Percentiles rank a stretch among this genome's conserved stretches.
These are phyloP conservation scores for Ophiostoma triangulosporum DNA, from an alignment of 2,329 filamentous ascomycete species.

Conservation along the genomic window DNA sequence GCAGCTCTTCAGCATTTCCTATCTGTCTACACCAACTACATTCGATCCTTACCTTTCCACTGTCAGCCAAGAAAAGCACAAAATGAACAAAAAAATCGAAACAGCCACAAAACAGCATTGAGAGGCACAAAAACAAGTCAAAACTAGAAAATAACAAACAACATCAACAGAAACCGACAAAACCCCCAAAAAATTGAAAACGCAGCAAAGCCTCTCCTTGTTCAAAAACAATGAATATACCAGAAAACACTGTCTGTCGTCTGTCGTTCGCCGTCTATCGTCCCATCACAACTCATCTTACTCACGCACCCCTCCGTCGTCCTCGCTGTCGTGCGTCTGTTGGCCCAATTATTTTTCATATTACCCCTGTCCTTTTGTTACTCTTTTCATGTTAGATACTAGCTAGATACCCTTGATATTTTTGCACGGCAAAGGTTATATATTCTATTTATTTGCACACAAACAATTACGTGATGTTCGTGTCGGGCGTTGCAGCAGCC, in stretches of 20 bases:
- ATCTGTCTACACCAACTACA: not conserved
- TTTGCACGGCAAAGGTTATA: not conserved
- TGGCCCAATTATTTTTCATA: not conserved
- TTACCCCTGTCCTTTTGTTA: not conserved
- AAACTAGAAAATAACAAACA: not conserved
- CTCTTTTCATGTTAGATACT: not conserved
- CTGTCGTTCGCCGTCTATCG: not conserved
- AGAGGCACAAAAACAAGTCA: not conserved
- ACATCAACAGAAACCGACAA: not conserved
- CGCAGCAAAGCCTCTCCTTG: not conserved
- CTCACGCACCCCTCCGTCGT: not conserved
- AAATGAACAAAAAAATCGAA: not conserved
- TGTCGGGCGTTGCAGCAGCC: too few relatives aligned
- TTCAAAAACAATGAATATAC: not conserved
- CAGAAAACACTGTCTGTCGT: not conserved
- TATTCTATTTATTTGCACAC: not conserved
- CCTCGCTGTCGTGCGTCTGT: not conserved
- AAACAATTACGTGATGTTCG: not conserved
- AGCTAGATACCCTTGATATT: slow-evolving; percentile 2
- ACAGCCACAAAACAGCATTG: not conserved
- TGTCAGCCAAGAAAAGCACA: not conserved
- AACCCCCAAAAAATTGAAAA: not conserved
- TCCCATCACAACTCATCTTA: not conserved
- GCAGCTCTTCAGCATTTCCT: not conserved
- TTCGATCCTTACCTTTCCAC: not conserved